phyloP scores from a whole-genome alignment of 2,329 filamentous ascomycete species.

The Dothideomycetes sp. region DNA sequence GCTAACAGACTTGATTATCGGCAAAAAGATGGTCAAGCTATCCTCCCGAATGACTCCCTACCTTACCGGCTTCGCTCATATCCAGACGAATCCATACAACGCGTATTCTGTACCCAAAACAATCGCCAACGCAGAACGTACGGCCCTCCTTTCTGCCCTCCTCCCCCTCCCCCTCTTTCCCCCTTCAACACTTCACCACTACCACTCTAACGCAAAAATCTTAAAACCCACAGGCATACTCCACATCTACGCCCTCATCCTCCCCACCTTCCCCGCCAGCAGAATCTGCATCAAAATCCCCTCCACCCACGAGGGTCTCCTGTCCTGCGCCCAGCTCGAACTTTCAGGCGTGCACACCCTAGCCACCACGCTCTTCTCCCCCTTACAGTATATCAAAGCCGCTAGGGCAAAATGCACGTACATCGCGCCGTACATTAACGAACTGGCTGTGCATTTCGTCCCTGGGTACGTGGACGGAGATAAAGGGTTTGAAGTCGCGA shows the following conservation, averaged over 20 bases:
- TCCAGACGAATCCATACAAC: constrained; percentile 11
- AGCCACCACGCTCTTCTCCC: constrained; percentile 52
- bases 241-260: constrained; percentile 3
- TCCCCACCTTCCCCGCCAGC: not conserved
- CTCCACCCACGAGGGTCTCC: constrained; percentile 51
- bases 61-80: constrained; percentile 7
- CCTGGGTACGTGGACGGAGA: constrained; percentile 25
- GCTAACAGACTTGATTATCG: too few relatives aligned
- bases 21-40: constrained; percentile 6
- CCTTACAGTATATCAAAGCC: constrained; percentile 49
- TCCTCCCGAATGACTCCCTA: constrained; percentile 7
- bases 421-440: constrained; percentile 55
- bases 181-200: not conserved
- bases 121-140: constrained; percentile 8
- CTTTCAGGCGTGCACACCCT: constrained; percentile 45
- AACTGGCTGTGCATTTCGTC: constrained; percentile 46
- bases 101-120: constrained; percentile 8
- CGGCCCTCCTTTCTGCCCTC: not conserved
- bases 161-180: not conserved
- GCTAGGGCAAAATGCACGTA: constrained; percentile 48
- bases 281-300: constrained; percentile 55
- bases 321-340: constrained; percentile 47
- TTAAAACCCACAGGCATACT: constrained; percentile 7
- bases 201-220: not conserved
- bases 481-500: constrained; percentile 41